phyloP scores from a whole-genome alignment of 257 asterid species.

The Primulina eburnea region DNA sequence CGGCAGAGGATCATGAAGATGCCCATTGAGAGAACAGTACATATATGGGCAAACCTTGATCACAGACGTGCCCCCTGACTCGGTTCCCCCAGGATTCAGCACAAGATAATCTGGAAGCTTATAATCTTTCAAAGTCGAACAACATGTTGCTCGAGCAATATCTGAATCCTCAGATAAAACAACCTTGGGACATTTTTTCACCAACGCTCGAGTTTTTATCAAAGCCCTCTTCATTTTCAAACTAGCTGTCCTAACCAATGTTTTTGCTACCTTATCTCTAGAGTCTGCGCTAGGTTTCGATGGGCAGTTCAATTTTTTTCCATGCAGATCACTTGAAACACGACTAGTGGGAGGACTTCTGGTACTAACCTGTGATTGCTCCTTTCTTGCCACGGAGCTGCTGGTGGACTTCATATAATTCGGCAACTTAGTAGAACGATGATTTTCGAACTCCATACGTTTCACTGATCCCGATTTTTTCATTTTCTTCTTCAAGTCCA shows the following conservation, averaged over 20 bases:
- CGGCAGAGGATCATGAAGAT: constrained; percentile 58
- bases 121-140: constrained; percentile 68
- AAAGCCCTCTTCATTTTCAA: constrained; percentile 40
- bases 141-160: constrained; percentile 60
- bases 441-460: constrained; percentile 29
- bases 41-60: constrained; percentile 73
- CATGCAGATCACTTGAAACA: constrained; percentile 22
- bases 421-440: constrained; percentile 33
- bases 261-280: constrained; percentile 32
- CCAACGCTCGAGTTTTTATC: constrained; percentile 46
- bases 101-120: constrained; percentile 69
- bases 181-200: constrained; percentile 40
- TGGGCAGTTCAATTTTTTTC: constrained; percentile 23
- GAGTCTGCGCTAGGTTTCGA: constrained; percentile 28
- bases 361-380: constrained; percentile 45
- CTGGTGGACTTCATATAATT: constrained; percentile 89
- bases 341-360: constrained; percentile 33
- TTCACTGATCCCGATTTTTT: constrained; percentile 62
- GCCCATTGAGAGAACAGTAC: constrained; percentile 94
- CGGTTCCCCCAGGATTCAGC: constrained; percentile 58
- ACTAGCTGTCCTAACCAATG: constrained; percentile 34
- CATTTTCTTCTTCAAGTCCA: constrained; percentile 64
- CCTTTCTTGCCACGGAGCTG: constrained; percentile 78
- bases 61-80: constrained; percentile 60
- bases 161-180: constrained; percentile 38